Percentiles rank a stretch among this genome's conserved stretches.
Evolutionary conservation across 345 rosid species (phyloP).

Genomic region (Viola odorata): DNA sequence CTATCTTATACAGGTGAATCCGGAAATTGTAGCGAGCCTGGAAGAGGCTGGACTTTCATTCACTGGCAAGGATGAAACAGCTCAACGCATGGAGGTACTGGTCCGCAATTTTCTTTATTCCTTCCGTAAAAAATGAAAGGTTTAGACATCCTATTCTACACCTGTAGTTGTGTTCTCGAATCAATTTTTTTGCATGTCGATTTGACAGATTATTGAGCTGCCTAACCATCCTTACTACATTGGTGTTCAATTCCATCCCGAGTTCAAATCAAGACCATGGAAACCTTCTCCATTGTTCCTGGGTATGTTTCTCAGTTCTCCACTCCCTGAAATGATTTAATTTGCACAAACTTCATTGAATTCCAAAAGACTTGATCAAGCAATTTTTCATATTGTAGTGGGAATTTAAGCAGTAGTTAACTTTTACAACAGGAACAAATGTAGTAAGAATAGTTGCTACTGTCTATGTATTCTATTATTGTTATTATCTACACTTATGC

Average conservation of each 20-base stretch:
- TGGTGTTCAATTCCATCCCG: constrained; percentile 86
- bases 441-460: no score
- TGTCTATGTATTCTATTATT: no score
- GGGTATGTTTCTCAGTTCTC: constrained; percentile 37
- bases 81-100: constrained; percentile 75
- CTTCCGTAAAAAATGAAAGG: not conserved
- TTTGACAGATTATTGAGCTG: constrained; percentile 23
- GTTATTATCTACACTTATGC: no score
- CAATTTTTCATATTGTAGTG: no score
- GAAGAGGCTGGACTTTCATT: constrained; percentile 85
- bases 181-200: not conserved
- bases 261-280: constrained; percentile 91
- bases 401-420: no score
- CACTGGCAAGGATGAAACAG: constrained; percentile 90
- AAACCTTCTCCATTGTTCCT: constrained; percentile 80
- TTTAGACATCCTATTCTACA: not conserved
- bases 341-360: not conserved
- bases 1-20: constrained; percentile 65
- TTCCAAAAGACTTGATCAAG: not conserved
- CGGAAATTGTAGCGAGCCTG: constrained; percentile 53
- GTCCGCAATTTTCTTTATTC: not conserved
- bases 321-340: not conserved
- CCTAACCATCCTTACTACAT: constrained; percentile 21
- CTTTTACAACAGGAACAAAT: no score
- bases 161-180: not conserved